Percentiles rank a stretch among this genome's conserved stretches.
phyloP scores from a whole-genome alignment of 306 rosid species.

The Fragaria ananassa region DNA sequence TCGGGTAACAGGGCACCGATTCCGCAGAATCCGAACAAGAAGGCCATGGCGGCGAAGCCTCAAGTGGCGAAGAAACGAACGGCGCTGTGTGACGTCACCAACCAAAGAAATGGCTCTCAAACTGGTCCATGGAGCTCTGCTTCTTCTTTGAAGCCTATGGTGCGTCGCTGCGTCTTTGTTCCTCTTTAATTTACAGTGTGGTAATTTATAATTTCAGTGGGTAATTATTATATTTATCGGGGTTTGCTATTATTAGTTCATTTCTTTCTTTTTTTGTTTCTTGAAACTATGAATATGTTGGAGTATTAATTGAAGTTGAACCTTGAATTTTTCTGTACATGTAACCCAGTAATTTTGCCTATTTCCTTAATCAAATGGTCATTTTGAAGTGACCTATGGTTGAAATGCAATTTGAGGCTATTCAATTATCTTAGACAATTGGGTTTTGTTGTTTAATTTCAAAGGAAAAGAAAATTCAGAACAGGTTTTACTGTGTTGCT shows the following conservation, averaged over 20 bases:
- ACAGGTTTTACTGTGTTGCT: not conserved
- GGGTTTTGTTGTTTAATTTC: constrained; percentile 4
- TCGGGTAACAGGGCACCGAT: constrained; percentile 23
- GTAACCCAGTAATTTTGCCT: not conserved
- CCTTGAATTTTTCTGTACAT: not conserved
- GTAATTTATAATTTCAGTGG: constrained; percentile 8
- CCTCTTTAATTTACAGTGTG: not conserved
- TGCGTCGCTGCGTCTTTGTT: constrained; percentile 6
- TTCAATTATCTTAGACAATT: not conserved
- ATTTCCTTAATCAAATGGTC: not conserved
- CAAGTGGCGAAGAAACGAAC: constrained; percentile 46
- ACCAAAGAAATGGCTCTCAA: constrained; percentile 33
- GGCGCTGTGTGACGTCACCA: constrained; percentile 47
- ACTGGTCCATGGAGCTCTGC: constrained; percentile 6
- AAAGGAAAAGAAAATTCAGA: not conserved
- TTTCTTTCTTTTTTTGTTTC: not conserved
- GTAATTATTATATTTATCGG: not conserved
- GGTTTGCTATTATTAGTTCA: not conserved
- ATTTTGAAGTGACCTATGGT: not conserved
- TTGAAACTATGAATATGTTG: constrained; percentile 4
- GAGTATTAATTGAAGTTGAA: not conserved
- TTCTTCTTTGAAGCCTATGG: constrained; percentile 42
- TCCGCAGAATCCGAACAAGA: constrained; percentile 27
- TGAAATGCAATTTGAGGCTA: not conserved
- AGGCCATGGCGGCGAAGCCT: constrained; percentile 27